Base-by-base conservation (phyloP, 1,284 basidiomycete species). In the Pseudozyma sp. region DNA sequence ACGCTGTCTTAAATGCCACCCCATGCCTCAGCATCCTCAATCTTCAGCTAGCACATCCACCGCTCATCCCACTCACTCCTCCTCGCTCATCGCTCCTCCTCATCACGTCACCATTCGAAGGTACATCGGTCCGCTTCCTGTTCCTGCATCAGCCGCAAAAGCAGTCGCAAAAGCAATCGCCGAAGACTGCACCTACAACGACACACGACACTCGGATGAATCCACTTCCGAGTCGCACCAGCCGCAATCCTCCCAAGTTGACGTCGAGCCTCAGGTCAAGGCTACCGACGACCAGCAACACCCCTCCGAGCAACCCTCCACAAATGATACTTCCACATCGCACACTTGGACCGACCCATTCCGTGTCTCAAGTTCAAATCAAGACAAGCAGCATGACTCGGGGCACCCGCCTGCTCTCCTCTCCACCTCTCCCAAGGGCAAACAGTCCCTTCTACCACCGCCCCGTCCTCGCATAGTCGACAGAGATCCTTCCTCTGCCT, bases 81-180 rank as follows among this genome's bases (percentile, higher is more conserved):
- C 40, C 34, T 24, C 47, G 16, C 49, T 61, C 50, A 37, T 68
- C 57, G 49, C 61, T 16, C 67, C 49, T 5, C 43, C 56, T 29
- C 16, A 55, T 40, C 70, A 73, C 44, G 54, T 60, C 43, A 56
- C 44, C 24, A 34, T 54, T 10, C 61, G 78, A 24, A 50, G 64
- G 40, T 80, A 66, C 51, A 60, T 80, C 29, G 78, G 78, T 2
- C 78, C 78, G 14, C 33, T 63, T 4, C 69, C 76, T 5, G 76
- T 76, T 0, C 46, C 71, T 1, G 35, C 63, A 7, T 51, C 61
- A n/a, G 43, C 54, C 3, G 75, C 78, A 5, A 63, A 45, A 17
- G 63, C 59, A 16, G 42, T 72, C 16, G 78, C 78, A 7, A 44
- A 33, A 3, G 75, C 75, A 29, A 73, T 79, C 4, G 54, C 53